Conservation (phyloP, 257 asterid genomes). For the Nicotiana undulata region DNA sequence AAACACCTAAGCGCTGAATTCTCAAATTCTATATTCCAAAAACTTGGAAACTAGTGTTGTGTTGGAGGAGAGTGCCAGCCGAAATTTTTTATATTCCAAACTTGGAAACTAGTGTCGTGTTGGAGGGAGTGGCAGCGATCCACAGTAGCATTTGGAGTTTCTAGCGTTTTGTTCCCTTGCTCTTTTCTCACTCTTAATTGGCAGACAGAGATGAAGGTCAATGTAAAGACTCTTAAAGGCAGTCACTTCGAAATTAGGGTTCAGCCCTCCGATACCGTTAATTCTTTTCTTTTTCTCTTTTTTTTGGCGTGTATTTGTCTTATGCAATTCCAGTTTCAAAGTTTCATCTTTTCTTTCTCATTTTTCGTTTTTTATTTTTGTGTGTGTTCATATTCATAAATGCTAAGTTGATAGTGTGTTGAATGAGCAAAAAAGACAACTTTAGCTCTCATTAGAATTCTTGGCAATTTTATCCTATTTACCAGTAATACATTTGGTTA, state of each 20-base stretch:
- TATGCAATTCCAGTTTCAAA: not conserved
- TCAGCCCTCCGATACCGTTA: constrained; percentile 70
- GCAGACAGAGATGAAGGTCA: constrained; percentile 76
- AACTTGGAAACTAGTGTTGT: not conserved
- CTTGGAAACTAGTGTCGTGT: not conserved
- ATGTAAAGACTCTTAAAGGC: constrained; percentile 92
- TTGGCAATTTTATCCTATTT: not conserved
- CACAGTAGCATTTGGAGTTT: not conserved
- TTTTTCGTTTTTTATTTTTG: no score
- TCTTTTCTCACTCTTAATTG: not conserved
- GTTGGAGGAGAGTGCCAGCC: not conserved
- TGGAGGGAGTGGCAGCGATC: not conserved
- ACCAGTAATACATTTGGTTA: not conserved
- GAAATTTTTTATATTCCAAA: constrained; percentile 1
- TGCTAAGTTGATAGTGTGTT: not conserved
- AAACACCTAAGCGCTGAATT: not conserved
- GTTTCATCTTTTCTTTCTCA: not conserved
- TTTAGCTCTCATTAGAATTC: not conserved
- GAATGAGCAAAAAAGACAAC: not conserved
- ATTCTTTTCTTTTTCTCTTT: constrained; percentile 11
- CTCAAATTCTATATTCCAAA: not conserved
- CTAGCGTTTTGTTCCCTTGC: not conserved
- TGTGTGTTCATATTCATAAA: not conserved
- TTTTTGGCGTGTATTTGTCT: not conserved
- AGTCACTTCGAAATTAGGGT: constrained; percentile 81